Percentiles rank a stretch among this genome's conserved stretches.
Conservation (phyloP, 495 filamentous ascomycete genomes). For the Xeromyces bisporus region DNA sequence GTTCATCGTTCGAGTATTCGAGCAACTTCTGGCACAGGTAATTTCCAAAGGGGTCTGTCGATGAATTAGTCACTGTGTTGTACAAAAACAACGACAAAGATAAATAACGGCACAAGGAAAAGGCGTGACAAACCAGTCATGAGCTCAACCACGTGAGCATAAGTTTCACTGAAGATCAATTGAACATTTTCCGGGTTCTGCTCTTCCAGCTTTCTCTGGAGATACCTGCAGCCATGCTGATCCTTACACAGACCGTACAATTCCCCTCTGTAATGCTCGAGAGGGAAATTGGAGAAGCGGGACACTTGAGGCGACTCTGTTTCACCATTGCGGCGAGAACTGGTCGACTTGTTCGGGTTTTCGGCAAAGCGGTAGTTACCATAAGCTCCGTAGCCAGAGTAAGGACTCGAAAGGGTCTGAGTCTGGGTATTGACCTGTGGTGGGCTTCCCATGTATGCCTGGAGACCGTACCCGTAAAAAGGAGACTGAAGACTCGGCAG, state of each 20-base stretch:
- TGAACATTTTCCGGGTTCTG: slow-evolving; percentile 65
- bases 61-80: too few species aligned
- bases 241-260: slow-evolving; percentile 87
- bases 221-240: slow-evolving; percentile 86
- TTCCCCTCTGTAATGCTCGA: slow-evolving; percentile 65
- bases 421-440: slow-evolving; percentile 14
- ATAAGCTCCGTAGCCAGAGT: slow-evolving; percentile 13
- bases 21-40: slow-evolving; percentile 95
- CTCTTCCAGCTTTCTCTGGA: slow-evolving; percentile 95
- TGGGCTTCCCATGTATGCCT: slow-evolving; percentile 16
- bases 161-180: slow-evolving; percentile 84
- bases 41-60: slow-evolving; percentile 83
- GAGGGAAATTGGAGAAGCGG: slow-evolving; percentile 57
- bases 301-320: slow-evolving; percentile 23
- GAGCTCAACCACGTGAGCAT: slow-evolving; percentile 79
- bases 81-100: slow-evolving; percentile 2
- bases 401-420: slow-evolving; percentile 9
- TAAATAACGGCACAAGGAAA: neutral
- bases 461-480: slow-evolving; percentile 18
- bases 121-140: slow-evolving; percentile 56
- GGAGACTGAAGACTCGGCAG: slow-evolving; percentile 15
- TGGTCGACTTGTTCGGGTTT: slow-evolving; percentile 8
- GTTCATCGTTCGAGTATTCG: slow-evolving; percentile 81
- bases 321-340: slow-evolving; percentile 18
- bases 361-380: slow-evolving; percentile 21